A percentile compares a stretch with the other conserved stretches of the same genome.
These are phyloP conservation scores for Thuja plicata DNA, from an alignment of 83 land plant genomes.

Conservation along the genomic window DNA sequence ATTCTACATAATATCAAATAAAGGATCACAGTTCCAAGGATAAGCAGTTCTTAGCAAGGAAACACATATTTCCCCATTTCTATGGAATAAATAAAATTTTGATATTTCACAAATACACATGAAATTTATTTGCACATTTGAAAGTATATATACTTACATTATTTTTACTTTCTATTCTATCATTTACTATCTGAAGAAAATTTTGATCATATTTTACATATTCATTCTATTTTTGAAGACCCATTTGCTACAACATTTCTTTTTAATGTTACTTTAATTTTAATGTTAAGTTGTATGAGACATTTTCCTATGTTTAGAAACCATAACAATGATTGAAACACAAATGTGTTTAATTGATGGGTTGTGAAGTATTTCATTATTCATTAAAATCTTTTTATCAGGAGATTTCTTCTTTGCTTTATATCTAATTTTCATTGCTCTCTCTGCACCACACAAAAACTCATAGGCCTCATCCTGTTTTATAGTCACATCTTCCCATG, in stretches of 20 bases:
- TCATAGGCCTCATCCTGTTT: conserved; percentile 89
- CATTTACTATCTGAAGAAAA: neutral
- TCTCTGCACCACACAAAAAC: conserved; percentile 97
- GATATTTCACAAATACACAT: neutral
- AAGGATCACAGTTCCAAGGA: neutral
- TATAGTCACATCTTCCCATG: conserved; percentile 89
- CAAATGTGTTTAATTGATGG: conserved; percentile 86
- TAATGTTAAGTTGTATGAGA: neutral
- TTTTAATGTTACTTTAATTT: neutral
- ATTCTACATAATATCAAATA: neutral
- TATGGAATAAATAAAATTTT: neutral
- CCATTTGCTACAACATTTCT: neutral
- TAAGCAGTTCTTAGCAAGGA: neutral
- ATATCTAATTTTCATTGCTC: conserved; percentile 95
- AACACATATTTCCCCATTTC: neutral
- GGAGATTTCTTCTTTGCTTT: conserved; percentile 95
- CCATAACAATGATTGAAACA: conserved; percentile 2
- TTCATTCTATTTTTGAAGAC: neutral
- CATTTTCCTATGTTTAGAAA: neutral
- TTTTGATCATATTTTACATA: neutral
- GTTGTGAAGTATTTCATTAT: conserved; percentile 96
- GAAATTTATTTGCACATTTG: neutral
- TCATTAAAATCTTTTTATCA: conserved; percentile 75
- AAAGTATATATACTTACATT: too few species aligned
- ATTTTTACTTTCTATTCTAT: neutral